phyloP scores from a whole-genome alignment of 2,329 filamentous ascomycete genomes.

The Fusarium algeriense region DNA sequence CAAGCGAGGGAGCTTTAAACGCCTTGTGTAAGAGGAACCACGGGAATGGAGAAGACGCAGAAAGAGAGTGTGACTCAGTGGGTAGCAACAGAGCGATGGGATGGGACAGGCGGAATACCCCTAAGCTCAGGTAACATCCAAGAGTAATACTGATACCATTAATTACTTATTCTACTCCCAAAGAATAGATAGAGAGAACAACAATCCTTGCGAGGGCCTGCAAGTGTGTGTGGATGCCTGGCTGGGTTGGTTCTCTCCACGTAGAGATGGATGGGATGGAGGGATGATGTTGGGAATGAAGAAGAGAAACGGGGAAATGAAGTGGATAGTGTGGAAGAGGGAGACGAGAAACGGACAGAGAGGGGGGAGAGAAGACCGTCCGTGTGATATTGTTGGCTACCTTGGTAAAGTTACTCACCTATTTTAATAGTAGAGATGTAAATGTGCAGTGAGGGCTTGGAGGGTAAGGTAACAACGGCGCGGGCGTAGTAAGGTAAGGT shows the following conservation, averaged over 20 bases:
- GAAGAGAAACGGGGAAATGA: slow-evolving; percentile 33
- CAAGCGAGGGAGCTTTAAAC: slow-evolving; percentile 35
- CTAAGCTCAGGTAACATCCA: slow-evolving; percentile 12
- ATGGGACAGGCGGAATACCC: slow-evolving; percentile 24
- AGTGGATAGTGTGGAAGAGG: slow-evolving; percentile 23
- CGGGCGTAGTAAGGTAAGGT: slow-evolving; percentile 10
- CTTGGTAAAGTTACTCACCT: slow-evolving; percentile 4
- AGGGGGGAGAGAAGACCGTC: background rate
- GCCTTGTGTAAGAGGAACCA: slow-evolving; percentile 28
- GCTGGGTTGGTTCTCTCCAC: background rate
- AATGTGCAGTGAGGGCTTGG: slow-evolving; percentile 33
- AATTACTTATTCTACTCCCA: slow-evolving; percentile 17
- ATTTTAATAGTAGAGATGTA: slow-evolving; percentile 6
- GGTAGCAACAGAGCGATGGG: slow-evolving; percentile 17
- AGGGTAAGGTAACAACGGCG: slow-evolving; percentile 37
- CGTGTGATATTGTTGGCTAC: slow-evolving; percentile 6
- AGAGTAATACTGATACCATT: slow-evolving; percentile 9
- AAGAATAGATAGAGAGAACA: slow-evolving; percentile 2
- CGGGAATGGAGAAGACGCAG: slow-evolving; percentile 11
- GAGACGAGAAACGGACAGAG: slow-evolving; percentile 2
- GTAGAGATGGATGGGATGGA: slow-evolving; percentile 27
- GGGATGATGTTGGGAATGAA: slow-evolving; percentile 36
- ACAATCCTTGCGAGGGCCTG: slow-evolving; percentile 18
- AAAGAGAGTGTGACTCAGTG: slow-evolving; percentile 20
- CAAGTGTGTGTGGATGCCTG: slow-evolving; percentile 18